phyloP scores from a whole-genome alignment of 164 flowering plant species.

The Santalum album region DNA sequence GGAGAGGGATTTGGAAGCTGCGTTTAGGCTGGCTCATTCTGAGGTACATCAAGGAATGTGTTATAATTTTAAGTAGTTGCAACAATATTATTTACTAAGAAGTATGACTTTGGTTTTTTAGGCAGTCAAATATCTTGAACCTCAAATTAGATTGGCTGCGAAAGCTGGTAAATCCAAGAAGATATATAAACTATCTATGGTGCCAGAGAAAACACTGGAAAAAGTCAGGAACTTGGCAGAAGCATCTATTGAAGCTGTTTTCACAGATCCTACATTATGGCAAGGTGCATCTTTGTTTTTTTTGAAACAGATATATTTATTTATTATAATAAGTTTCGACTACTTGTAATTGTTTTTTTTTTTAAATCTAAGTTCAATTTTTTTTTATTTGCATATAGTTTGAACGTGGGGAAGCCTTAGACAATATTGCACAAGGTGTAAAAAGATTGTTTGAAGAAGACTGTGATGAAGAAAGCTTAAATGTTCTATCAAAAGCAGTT shows the following conservation, averaged over 20 bases:
- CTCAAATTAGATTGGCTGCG: slow-evolving; percentile 82
- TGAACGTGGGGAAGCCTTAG: slow-evolving; percentile 96
- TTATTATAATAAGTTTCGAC: not conserved
- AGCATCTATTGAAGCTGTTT: slow-evolving; percentile 74
- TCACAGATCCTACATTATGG: slow-evolving; percentile 88
- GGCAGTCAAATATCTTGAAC: slow-evolving; percentile 88
- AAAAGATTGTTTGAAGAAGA: slow-evolving; percentile 73
- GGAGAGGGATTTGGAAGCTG: slow-evolving; percentile 86
- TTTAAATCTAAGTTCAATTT: not conserved
- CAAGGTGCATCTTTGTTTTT: slow-evolving; percentile 42
- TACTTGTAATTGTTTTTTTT: not conserved
- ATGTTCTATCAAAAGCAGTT: slow-evolving; percentile 67
- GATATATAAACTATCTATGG: slow-evolving; percentile 67
- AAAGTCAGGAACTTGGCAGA: slow-evolving; percentile 61
- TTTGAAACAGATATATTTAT: not conserved
- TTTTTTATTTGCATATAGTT: slow-evolving; percentile 43
- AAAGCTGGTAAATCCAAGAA: slow-evolving; percentile 83
- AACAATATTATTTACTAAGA: slow-evolving; percentile 2
- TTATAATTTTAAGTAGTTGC: not conserved
- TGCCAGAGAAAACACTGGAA: slow-evolving; percentile 55
- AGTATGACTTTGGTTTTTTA: slow-evolving; percentile 20
- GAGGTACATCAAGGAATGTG: slow-evolving; percentile 43
- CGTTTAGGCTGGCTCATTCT: slow-evolving; percentile 74
- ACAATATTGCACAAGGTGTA: slow-evolving; percentile 72
- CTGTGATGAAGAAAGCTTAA: slow-evolving; percentile 80